Conservation (phyloP, 2,329 filamentous ascomycete species). For the Ceratocystis papillata region DNA sequence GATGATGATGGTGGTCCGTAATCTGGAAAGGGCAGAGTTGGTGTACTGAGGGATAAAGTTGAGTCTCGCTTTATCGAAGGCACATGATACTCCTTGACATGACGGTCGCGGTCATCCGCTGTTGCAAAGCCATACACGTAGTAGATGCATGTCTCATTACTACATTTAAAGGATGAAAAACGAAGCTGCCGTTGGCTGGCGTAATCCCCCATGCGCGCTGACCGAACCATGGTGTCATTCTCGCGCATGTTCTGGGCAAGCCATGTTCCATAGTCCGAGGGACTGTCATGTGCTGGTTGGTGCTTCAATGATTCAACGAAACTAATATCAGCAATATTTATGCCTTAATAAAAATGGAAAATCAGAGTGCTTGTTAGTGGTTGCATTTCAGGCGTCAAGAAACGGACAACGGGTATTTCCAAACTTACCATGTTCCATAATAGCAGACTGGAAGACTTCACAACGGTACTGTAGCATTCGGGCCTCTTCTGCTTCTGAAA, state of each 20-base stretch:
- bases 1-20: conserved; percentile 6
- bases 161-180: conserved; percentile 41
- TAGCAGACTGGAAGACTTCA: conserved; percentile 46
- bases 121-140: conserved; percentile 49
- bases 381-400: neutral
- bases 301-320: conserved; percentile 34
- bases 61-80: conserved; percentile 36
- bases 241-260: conserved; percentile 18
- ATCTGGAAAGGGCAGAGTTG: conserved; percentile 31
- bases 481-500: conserved; percentile 48
- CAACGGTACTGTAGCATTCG: conserved; percentile 47
- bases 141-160: conserved; percentile 44
- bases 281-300: conserved; percentile 31
- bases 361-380: neutral
- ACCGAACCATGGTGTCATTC: conserved; percentile 17
- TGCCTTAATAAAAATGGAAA: conserved; percentile 30
- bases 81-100: conserved; percentile 39
- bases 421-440: conserved; percentile 39
- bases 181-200: conserved; percentile 24
- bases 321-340: conserved; percentile 36
- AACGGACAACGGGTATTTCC: neutral
- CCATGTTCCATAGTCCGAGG: conserved; percentile 17
- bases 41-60: conserved; percentile 34
- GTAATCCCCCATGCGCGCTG: conserved; percentile 22
- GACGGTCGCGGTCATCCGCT: conserved; percentile 42